Evolutionary conservation across 2,329 filamentous ascomycete species (phyloP).

Genomic region (Cadophora luteo-olivacea): DNA sequence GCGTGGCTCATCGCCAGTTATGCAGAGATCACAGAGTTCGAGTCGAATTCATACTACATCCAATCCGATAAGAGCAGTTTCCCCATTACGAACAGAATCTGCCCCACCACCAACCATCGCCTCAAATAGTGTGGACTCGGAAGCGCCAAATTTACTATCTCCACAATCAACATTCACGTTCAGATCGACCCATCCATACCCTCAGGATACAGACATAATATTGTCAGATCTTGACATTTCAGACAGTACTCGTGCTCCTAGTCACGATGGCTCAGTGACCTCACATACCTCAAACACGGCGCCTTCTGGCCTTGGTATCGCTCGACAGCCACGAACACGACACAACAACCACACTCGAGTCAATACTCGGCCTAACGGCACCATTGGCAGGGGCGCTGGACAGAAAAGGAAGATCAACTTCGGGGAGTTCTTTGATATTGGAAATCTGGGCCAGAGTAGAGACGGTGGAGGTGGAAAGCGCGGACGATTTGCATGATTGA

Average conservation of each 20-base stretch:
- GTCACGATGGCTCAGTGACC: conserved; percentile 37
- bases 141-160: conserved; percentile 51
- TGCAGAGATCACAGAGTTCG: conserved; percentile 55
- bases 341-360: conserved; percentile 40
- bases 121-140: conserved; percentile 25
- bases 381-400: conserved; percentile 67
- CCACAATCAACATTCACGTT: conserved; percentile 72
- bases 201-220: conserved; percentile 62
- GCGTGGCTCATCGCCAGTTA: conserved; percentile 62
- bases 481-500: conserved; percentile 41
- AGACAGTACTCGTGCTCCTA: conserved; percentile 49
- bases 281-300: conserved; percentile 35
- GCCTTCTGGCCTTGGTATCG: conserved; percentile 37
- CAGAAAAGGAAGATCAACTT: conserved; percentile 77
- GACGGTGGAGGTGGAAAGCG: conserved; percentile 53
- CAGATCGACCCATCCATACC: conserved; percentile 66
- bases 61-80: conserved; percentile 43
- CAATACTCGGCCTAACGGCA: conserved; percentile 32
- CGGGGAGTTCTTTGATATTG: conserved; percentile 77
- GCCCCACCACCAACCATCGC: conserved; percentile 39
- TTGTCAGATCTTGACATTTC: conserved; percentile 67
- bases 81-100: conserved; percentile 49
- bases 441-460: conserved; percentile 66
- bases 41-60: conserved; percentile 46
- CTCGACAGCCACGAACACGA: conserved; percentile 40